Evolutionary conservation across 345 rosid genomes (phyloP).

Genomic region (Eucalyptus erythrocorys): DNA sequence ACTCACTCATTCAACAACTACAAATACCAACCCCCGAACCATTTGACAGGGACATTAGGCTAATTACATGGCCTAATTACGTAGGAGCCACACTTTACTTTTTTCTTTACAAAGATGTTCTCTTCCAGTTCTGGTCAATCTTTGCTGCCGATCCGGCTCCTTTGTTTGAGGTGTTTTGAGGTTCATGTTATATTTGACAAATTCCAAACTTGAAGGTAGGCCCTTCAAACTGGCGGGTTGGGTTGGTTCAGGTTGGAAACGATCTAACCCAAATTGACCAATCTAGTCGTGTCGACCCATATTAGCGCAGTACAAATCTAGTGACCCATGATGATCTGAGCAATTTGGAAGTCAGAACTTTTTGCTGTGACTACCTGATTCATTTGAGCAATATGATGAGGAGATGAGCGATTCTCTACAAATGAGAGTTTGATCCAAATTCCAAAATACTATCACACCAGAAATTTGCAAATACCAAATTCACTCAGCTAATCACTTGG

Average conservation of each 20-base stretch:
- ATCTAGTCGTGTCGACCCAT: not conserved
- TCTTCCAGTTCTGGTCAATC: not conserved
- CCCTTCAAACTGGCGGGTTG: not conserved
- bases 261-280: fast-evolving
- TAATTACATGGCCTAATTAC: not conserved
- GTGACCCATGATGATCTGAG: not conserved
- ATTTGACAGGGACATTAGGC: not conserved
- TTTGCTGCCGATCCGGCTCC: not conserved
- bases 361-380: not conserved
- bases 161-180: not conserved
- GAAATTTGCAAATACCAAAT: not conserved
- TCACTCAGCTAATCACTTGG: not conserved
- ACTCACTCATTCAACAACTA: not conserved
- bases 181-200: not conserved
- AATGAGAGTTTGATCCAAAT: not conserved
- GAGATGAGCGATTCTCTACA: not conserved
- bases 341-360: not conserved
- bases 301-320: not conserved
- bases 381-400: not conserved
- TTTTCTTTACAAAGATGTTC: not conserved
- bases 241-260: not conserved
- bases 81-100: not conserved
- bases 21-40: not conserved
- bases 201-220: not conserved
- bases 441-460: not conserved